Conservation (phyloP, 495 filamentous ascomycete genomes). For the Daldinia caldariorum region DNA sequence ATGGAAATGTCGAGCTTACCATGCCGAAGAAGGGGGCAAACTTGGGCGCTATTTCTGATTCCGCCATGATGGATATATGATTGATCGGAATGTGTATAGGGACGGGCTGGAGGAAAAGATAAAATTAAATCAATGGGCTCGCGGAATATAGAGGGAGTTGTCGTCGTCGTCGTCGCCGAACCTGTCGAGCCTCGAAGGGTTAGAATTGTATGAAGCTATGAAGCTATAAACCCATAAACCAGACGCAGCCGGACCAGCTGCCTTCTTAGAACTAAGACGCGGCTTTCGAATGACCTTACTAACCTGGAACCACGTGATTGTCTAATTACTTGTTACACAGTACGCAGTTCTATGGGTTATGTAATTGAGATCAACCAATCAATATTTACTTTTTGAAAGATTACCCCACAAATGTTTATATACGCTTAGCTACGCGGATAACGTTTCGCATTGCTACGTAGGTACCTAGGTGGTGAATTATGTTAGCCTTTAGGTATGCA, state of each 20-base stretch:
- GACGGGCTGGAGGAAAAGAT: background rate
- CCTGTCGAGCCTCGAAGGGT: slow-evolving; percentile 30
- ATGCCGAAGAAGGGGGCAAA: slow-evolving; percentile 98
- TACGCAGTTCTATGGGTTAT: background rate
- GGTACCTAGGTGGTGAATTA: no score
- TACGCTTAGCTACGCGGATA: background rate
- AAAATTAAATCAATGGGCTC: slow-evolving; percentile 9
- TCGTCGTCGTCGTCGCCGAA: slow-evolving; percentile 28
- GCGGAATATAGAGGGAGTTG: slow-evolving; percentile 12
- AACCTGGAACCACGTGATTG: slow-evolving; percentile 31
- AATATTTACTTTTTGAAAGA: background rate
- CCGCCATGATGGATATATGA: slow-evolving; percentile 64
- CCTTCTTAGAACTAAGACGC: slow-evolving; percentile 13
- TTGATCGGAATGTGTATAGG: background rate
- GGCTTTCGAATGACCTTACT: slow-evolving; percentile 28
- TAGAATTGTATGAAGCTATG: slow-evolving; percentile 29
- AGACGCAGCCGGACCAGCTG: no score
- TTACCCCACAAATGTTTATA: slow-evolving; percentile 26
- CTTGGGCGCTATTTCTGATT: slow-evolving; percentile 78
- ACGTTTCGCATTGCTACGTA: slow-evolving; percentile 16
- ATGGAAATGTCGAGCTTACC: slow-evolving; percentile 65
- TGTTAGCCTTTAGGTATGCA: no score
- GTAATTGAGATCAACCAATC: slow-evolving; percentile 18
- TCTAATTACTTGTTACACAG: background rate
- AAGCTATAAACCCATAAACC: no score